Conservation (phyloP, 306 rosid species). For the Malus orientalis region DNA sequence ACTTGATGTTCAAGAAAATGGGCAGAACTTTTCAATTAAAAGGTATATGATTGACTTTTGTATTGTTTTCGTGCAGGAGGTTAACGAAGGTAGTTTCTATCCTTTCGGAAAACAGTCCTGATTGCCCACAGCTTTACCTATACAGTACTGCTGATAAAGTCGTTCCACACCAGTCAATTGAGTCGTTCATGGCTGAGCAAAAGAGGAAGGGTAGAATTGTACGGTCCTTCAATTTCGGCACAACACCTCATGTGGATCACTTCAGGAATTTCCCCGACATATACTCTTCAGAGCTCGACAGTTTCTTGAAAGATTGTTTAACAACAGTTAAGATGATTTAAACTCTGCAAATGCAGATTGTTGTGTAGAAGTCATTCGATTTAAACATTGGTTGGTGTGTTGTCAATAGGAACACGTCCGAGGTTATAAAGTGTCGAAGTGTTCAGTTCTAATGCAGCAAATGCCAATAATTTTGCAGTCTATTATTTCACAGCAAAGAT, state of each 20-base stretch:
- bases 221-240: constrained; percentile 52
- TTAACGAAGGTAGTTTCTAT: constrained; percentile 42
- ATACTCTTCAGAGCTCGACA: constrained; percentile 46
- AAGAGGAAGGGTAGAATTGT: constrained; percentile 49
- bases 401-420: background rate
- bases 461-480: too few relatives aligned
- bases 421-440: background rate
- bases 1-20: background rate
- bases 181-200: constrained; percentile 63
- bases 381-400: background rate
- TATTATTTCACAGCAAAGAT: too few relatives aligned
- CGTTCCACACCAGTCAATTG: constrained; percentile 57
- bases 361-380: background rate
- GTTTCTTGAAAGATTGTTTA: constrained; percentile 49
- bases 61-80: constrained; percentile 46
- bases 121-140: constrained; percentile 80
- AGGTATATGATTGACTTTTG: background rate
- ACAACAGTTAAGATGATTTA: constrained; percentile 11
- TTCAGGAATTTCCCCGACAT: constrained; percentile 56
- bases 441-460: background rate
- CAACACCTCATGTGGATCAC: constrained; percentile 90
- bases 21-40: background rate
- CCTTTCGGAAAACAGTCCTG: constrained; percentile 43
- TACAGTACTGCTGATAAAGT: constrained; percentile 84
- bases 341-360: constrained; percentile 5